A percentile compares a stretch with the other conserved stretches of the same genome.
Conservation (phyloP, 2,329 filamentous ascomycete species). For the Ophiostoma novo-ulmi region DNA sequence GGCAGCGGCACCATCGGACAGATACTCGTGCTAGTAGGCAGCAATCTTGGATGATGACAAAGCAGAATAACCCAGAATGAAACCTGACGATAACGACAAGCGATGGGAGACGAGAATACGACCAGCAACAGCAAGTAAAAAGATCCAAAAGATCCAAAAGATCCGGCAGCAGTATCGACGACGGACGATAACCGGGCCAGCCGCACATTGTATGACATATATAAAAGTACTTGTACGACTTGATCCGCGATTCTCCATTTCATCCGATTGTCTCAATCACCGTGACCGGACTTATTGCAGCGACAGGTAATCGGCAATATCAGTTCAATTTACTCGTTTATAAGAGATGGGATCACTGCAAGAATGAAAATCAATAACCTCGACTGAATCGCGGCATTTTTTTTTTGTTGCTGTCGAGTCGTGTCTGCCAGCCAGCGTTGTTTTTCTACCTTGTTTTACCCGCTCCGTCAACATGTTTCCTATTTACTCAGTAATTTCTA, state of each 20-base stretch:
- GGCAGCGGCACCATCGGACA: conserved; percentile 6
- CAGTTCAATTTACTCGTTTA: neutral
- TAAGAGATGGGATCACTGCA: neutral
- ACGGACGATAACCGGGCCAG: neutral
- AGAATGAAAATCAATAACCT: neutral
- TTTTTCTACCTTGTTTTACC: conserved; percentile 1
- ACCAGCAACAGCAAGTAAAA: neutral
- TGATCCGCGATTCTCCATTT: neutral
- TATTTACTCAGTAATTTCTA: neutral
- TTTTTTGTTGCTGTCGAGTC: neutral
- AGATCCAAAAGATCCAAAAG: neutral
- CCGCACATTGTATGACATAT: neutral
- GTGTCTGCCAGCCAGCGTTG: neutral
- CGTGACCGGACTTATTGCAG: conserved; percentile 8
- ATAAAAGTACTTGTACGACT: neutral
- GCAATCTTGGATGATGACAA: neutral
- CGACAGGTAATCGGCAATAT: neutral
- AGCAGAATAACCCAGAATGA: neutral
- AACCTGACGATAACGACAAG: neutral
- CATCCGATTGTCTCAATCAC: neutral
- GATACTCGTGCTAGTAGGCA: neutral
- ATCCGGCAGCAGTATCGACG: neutral
- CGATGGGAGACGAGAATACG: neutral
- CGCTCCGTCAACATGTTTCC: neutral
- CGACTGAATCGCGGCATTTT: conserved; percentile 3